phyloP scores from a whole-genome alignment of 441 rosid genomes.

The Brassica hybrid region DNA sequence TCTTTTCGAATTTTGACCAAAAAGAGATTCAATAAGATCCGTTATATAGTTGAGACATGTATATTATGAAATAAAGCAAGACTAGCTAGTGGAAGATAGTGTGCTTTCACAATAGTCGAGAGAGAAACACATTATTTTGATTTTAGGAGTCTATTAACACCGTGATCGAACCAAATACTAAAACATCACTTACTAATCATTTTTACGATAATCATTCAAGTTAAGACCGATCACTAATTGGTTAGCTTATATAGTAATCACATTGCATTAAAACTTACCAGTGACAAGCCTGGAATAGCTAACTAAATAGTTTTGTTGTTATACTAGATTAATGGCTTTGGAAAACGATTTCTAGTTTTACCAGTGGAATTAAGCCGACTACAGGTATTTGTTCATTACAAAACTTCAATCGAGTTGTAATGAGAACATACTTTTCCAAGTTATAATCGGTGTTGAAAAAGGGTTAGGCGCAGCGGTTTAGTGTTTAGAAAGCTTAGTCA shows the following conservation, averaged over 20 bases:
- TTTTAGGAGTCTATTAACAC: slow-evolving; percentile 13
- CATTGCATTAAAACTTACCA: background rate
- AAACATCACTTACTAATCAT: background rate
- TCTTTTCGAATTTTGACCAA: slow-evolving; percentile 45
- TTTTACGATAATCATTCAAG: background rate
- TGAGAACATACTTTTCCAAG: background rate
- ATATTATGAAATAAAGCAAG: slow-evolving; percentile 33
- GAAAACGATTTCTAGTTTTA: background rate
- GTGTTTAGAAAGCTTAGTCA: background rate
- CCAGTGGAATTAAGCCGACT: background rate
- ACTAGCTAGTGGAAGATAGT: slow-evolving; percentile 35
- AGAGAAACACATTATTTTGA: slow-evolving; percentile 21
- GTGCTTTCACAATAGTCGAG: slow-evolving; percentile 43
- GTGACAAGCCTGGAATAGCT: background rate
- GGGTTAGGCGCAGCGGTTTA: background rate
- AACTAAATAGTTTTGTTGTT: background rate
- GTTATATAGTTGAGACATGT: slow-evolving; percentile 29
- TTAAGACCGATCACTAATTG: background rate
- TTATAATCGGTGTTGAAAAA: background rate
- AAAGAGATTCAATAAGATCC: slow-evolving; percentile 43
- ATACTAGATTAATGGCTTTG: background rate
- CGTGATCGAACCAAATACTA: background rate
- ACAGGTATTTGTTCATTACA: background rate
- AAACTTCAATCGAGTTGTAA: slow-evolving; percentile 5
- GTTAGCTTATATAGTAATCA: background rate